Evolutionary conservation across 2,329 filamentous ascomycete genomes (phyloP).

Genomic region (Paraphoma sp.): DNA sequence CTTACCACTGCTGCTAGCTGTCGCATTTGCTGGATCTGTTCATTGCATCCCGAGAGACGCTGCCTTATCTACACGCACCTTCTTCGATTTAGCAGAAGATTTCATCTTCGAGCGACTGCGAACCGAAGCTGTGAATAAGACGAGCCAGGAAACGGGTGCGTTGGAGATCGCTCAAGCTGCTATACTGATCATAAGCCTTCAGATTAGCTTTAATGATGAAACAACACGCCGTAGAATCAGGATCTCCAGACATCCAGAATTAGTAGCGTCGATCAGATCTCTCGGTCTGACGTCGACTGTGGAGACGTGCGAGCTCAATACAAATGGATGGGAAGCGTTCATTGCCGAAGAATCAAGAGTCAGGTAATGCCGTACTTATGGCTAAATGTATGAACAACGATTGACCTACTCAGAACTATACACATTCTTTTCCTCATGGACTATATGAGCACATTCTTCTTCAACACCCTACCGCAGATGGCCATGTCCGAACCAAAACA

Average conservation of each 20-base stretch:
- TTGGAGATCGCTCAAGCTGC: background rate
- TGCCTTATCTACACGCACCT: conserved; percentile 10
- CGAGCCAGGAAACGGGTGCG: background rate
- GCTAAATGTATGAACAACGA: background rate
- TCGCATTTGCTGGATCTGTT: conserved; percentile 50
- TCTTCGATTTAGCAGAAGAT: conserved; percentile 18
- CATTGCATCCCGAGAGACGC: conserved; percentile 12
- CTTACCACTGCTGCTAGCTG: conserved; percentile 48
- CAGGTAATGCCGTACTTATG: background rate
- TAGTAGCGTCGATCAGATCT: conserved; percentile 11
- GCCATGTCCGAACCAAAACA: conserved; percentile 10
- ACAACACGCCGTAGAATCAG: conserved; percentile 8
- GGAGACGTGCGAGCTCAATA: background rate
- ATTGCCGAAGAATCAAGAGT: conserved; percentile 14
- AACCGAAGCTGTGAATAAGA: background rate
- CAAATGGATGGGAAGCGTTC: conserved; percentile 9
- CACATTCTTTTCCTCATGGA: conserved; percentile 1
- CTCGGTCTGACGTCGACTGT: background rate
- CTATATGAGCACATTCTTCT: conserved; percentile 17
- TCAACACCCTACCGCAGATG: conserved; percentile 15
- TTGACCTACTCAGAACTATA: background rate
- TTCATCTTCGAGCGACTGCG: conserved; percentile 14
- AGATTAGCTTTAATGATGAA: conserved; percentile 12
- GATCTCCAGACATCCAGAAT: conserved; percentile 5
- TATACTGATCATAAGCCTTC: conserved; percentile 10